A percentile compares a stretch with the other conserved stretches of the same genome.
These are phyloP conservation scores for Sarcodon sp. DNA, from an alignment of 768 basidiomycete genomes.

Conservation along the genomic window DNA sequence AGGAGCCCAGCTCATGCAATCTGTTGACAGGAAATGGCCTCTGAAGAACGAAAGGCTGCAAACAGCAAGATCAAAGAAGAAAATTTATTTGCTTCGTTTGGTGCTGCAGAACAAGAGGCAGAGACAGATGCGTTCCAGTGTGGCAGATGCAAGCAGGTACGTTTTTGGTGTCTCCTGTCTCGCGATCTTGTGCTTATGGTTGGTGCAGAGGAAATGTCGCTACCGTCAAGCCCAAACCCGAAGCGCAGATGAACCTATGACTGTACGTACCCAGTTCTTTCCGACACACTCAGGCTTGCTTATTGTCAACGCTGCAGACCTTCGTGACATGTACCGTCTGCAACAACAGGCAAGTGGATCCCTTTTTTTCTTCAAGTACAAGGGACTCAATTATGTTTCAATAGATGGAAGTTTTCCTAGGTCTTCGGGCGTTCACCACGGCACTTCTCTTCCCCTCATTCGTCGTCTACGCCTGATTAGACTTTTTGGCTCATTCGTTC, in stretches of 20 bases:
- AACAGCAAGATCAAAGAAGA: slow-evolving; percentile 73
- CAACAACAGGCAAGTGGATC: slow-evolving; percentile 33
- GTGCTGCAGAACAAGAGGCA: slow-evolving; percentile 80
- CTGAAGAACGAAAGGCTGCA: slow-evolving; percentile 78
- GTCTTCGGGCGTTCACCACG: not conserved
- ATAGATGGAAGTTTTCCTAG: slow-evolving; percentile 54
- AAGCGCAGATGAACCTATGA: slow-evolving; percentile 98
- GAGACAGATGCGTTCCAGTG: slow-evolving; percentile 99
- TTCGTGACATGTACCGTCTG: slow-evolving; percentile 79
- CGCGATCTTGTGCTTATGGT: not conserved
- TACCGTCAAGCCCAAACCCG: slow-evolving; percentile 96
- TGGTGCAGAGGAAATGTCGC: slow-evolving; percentile 60
- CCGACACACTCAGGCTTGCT: not conserved
- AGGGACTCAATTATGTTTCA: not conserved
- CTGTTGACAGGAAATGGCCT: slow-evolving; percentile 80
- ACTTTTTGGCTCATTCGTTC: not conserved
- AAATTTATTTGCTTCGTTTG: slow-evolving; percentile 85
- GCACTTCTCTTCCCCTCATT: not conserved
- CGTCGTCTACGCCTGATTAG: not conserved
- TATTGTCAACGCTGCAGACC: slow-evolving; percentile 32
- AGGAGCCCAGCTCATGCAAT: not conserved
- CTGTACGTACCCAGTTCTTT: slow-evolving; percentile 34
- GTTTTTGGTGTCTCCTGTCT: slow-evolving; percentile 6
- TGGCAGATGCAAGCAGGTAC: slow-evolving; percentile 79
- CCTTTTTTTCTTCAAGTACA: not conserved